A percentile compares a stretch with the other conserved stretches of the same genome.
Conservation (phyloP, 2,329 filamentous ascomycete species). For the Metarhizium rileyi region DNA sequence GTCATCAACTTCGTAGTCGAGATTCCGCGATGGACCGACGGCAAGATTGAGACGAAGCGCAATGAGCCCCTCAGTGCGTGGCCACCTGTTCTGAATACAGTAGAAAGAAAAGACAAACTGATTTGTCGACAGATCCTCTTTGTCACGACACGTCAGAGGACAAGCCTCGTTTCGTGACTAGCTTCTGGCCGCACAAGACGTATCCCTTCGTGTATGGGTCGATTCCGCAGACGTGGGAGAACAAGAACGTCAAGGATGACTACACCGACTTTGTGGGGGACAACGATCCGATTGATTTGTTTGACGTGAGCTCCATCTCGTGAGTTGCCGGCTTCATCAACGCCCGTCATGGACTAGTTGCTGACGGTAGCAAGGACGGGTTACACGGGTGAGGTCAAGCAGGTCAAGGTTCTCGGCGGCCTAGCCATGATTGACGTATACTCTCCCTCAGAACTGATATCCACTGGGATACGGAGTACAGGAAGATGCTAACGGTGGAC, state of each 20-base stretch:
- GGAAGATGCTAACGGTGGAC: no score
- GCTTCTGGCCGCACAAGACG: constrained; percentile 32
- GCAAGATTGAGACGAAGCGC: constrained; percentile 29
- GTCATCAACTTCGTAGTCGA: constrained; percentile 31
- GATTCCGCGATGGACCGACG: constrained; percentile 32
- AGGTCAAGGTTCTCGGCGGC: constrained; percentile 31
- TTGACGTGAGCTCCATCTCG: constrained; percentile 26
- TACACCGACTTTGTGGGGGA: constrained; percentile 28
- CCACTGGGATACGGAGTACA: no score
- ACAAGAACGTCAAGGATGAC: constrained; percentile 28
- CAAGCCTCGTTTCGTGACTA: constrained; percentile 28
- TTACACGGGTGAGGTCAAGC: constrained; percentile 28
- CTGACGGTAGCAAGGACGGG: constrained; percentile 13
- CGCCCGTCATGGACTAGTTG: no score
- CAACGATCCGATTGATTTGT: constrained; percentile 33
- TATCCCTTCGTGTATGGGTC: constrained; percentile 35
- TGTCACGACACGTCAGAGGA: constrained; percentile 30
- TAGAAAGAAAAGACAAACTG: background rate
- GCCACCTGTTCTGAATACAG: background rate
- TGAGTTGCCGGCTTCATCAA: constrained; percentile 10
- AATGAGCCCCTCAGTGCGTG: constrained; percentile 27
- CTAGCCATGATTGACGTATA: constrained; percentile 29
- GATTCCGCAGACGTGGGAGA: constrained; percentile 35
- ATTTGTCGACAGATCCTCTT: constrained; percentile 21
- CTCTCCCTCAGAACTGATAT: background rate